Evolutionary conservation across 495 filamentous ascomycete species (phyloP), one percentile per base, ranked within the genome.

Genomic region (Aspergillus egyptiacus): DNA sequence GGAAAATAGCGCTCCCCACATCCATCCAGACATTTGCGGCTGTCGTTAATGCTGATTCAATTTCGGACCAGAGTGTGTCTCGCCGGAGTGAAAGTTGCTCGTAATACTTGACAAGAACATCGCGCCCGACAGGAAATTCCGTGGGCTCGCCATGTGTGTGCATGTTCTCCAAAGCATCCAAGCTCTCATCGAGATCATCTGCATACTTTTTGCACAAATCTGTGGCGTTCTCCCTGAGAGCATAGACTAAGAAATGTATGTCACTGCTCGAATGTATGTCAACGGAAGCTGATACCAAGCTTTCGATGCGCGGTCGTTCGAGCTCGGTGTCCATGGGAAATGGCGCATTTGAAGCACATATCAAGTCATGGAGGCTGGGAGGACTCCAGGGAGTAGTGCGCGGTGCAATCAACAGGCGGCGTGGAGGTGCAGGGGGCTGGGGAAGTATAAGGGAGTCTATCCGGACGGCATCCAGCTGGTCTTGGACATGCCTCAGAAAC

Each of bases 401-500:
- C 38, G 28, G 14, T 15, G 20, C 11, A 6, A 15, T 42, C 39
- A 27, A 6, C 3, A 25, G 22, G 22, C 39, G 23, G 2, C 6
- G 22, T 7, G 39, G 39, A 42, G 17, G 23, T 28, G 17, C 19
- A 6, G 48, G 36, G 13, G 6, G 31, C 19, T 25, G 15, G 24
- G n/a, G 15, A 10, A 25, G 15, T 24, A 4, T 10, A 39, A 34
- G 42, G 8, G 36, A 23, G 13, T 9, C 33, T 44, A 17, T 46
- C 13, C 2, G 6, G 14, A 17, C 8, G 2, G 40, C 30, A 43
- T 51, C 38, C 14, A 55, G 28, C 5, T 18, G 27, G 11, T 32
- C 23, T 27, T 55, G 47, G 7, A 55, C 41, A 4, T 3, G 5
- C 11, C 30, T 39, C 19, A 55, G 40, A 36, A 55, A 55, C 6